Percentiles rank a stretch among this genome's conserved stretches.
These are phyloP conservation scores for Pleurozium schreberi DNA, from an alignment of 225 moss, liverwort and hornwort species.

Conservation along the genomic window DNA sequence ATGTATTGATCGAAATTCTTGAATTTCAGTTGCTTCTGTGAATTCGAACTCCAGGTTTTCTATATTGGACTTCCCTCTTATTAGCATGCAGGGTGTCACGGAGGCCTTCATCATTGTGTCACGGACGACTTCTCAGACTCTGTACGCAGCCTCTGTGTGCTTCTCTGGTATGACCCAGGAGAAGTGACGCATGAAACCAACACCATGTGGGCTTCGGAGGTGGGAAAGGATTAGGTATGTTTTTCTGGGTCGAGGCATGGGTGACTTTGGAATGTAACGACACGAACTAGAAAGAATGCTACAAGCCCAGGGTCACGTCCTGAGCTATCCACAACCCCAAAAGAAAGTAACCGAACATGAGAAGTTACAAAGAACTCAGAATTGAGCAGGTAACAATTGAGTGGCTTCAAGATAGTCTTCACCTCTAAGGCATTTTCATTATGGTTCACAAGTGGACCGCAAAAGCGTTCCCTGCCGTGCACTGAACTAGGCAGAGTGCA, in stretches of 20 bases:
- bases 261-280: no score
- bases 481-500: conserved; percentile 27
- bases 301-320: background rate
- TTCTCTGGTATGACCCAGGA: no score
- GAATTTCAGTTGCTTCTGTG: background rate
- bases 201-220: no score
- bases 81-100: background rate
- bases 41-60: background rate
- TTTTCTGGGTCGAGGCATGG: no score
- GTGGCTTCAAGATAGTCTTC: background rate
- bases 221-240: no score
- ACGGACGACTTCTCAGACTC: no score
- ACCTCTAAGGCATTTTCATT: conserved; percentile 9
- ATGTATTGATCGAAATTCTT: background rate
- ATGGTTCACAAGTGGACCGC: conserved; percentile 6
- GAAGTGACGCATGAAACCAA: no score
- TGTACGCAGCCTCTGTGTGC: no score
- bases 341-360: no score
- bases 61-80: background rate
- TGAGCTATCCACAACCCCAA: background rate
- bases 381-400: background rate
- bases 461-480: conserved; percentile 27
- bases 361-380: background rate
- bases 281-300: no score
- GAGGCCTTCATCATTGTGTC: background rate